These are phyloP conservation scores for Filobasidium floriforme DNA, from an alignment of 768 basidiomycete genomes.

Conservation along the genomic window DNA sequence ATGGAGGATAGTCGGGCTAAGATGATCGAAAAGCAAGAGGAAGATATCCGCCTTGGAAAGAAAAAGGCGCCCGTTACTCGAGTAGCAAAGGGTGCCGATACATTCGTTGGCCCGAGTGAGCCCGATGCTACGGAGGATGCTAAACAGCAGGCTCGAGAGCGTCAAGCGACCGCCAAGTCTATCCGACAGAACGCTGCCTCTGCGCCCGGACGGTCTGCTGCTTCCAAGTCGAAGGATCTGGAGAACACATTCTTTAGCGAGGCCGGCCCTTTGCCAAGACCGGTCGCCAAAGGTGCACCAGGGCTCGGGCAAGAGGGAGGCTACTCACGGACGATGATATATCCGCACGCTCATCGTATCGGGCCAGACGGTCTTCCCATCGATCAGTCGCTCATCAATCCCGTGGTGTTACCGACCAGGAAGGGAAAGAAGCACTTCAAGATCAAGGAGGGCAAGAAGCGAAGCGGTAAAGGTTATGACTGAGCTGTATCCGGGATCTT, in stretches of 20 bases:
- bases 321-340: constrained; percentile 58
- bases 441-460: constrained; percentile 73
- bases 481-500: constrained; percentile 25
- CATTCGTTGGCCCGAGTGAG: constrained; percentile 55
- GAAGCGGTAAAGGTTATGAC: constrained; percentile 91
- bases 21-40: constrained; percentile 52
- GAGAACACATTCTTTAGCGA: constrained; percentile 77
- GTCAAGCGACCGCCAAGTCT: constrained; percentile 47
- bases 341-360: constrained; percentile 76
- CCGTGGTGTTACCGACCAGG: constrained; percentile 48
- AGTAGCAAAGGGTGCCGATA: constrained; percentile 74
- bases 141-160: constrained; percentile 34
- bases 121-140: constrained; percentile 19
- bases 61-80: constrained; percentile 83
- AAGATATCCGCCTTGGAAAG: constrained; percentile 52
- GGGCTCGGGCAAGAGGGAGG: constrained; percentile 48
- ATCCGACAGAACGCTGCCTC: constrained; percentile 37
- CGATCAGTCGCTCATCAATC: constrained; percentile 43
- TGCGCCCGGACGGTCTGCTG: constrained; percentile 37
- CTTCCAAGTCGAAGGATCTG: constrained; percentile 53
- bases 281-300: constrained; percentile 56
- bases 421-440: constrained; percentile 77
- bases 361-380: constrained; percentile 70
- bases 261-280: constrained; percentile 53
- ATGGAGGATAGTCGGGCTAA: constrained; percentile 62